Evolutionary conservation across 2,329 filamentous ascomycete species (phyloP).

Genomic region (Botrytis pseudocinerea): DNA sequence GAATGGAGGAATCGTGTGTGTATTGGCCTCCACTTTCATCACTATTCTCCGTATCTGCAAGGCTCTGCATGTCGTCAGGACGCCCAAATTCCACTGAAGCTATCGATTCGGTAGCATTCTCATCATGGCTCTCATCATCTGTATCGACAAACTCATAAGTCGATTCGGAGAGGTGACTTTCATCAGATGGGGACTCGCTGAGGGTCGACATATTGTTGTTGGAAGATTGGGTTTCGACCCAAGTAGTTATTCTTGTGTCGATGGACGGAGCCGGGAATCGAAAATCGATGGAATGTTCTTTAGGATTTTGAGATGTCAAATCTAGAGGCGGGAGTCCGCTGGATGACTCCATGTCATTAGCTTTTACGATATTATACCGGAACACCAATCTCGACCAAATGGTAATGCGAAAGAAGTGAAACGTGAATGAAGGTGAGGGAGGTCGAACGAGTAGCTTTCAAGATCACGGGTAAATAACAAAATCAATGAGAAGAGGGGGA

Average conservation of each 20-base stretch:
- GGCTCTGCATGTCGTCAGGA: conserved; percentile 41
- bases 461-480: conserved; percentile 5
- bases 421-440: conserved; percentile 6
- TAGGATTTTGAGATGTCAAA: conserved; percentile 23
- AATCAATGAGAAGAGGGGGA: not conserved
- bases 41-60: conserved; percentile 41
- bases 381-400: not conserved
- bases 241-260: conserved; percentile 37
- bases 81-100: conserved; percentile 41
- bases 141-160: conserved; percentile 43
- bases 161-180: conserved; percentile 39
- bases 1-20: conserved; percentile 25
- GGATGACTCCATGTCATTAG: conserved; percentile 40
- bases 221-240: conserved; percentile 36
- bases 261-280: conserved; percentile 35
- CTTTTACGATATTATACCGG: conserved; percentile 28
- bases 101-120: conserved; percentile 41
- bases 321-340: conserved; percentile 32
- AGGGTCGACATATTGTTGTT: conserved; percentile 37
- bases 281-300: conserved; percentile 29
- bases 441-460: conserved; percentile 7
- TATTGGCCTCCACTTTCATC: conserved; percentile 41
- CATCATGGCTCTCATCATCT: conserved; percentile 41
- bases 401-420: not conserved
- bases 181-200: conserved; percentile 37